These are phyloP conservation scores for Yarrowia divulgata DNA, from an alignment of 805 yeast genomes.

Conservation along the genomic window DNA sequence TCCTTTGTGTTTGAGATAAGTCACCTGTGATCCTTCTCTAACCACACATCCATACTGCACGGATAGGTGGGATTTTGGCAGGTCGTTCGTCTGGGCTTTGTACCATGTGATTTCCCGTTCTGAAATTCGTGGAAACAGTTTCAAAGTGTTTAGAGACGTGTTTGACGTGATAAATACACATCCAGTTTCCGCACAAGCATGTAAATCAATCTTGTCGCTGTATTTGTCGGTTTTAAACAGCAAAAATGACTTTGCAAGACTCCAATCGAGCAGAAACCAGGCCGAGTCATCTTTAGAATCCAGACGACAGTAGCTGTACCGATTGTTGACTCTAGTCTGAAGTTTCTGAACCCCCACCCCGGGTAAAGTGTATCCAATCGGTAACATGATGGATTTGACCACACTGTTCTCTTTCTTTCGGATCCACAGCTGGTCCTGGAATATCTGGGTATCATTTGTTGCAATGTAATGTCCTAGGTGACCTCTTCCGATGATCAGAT, in stretches of 20 bases:
- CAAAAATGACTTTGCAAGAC: constrained; percentile 3
- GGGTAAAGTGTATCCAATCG: constrained; percentile 12
- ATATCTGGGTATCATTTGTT: constrained; percentile 4
- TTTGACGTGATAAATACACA: constrained; percentile 12
- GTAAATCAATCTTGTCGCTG: constrained; percentile 22
- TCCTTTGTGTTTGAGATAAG: constrained; percentile 26
- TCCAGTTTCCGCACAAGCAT: not conserved
- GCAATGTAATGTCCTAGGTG: constrained; percentile 16
- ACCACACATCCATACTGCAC: constrained; percentile 21
- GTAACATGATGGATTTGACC: constrained; percentile 13
- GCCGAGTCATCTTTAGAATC: constrained; percentile 24
- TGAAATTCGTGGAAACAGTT: not conserved
- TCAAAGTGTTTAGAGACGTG: not conserved
- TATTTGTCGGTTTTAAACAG: constrained; percentile 25
- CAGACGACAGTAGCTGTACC: constrained; percentile 11
- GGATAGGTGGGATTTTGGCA: constrained; percentile 2
- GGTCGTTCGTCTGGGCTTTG: not conserved
- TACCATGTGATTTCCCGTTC: constrained; percentile 4
- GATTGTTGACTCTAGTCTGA: not conserved
- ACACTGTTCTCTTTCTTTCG: not conserved
- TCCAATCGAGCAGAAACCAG: constrained; percentile 32
- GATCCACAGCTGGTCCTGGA: constrained; percentile 32
- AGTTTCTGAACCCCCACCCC: constrained; percentile 17
- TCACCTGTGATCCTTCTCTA: not conserved
- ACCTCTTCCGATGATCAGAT: constrained; percentile 10